Base-by-base conservation (phyloP, 345 rosid species). In the Euclidium syriacum region DNA sequence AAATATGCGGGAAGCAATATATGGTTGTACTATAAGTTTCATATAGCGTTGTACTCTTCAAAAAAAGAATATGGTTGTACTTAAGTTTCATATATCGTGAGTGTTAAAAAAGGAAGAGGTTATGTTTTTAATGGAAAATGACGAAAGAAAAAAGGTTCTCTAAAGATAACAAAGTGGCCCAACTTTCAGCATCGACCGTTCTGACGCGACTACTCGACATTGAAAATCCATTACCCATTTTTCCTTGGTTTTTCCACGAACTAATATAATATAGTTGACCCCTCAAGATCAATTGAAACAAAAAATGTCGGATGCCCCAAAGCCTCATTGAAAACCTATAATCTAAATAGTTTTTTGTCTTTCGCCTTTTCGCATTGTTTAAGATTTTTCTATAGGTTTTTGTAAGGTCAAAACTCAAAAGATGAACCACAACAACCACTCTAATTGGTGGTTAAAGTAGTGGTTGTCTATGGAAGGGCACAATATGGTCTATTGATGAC, bases 121-220 rank as follows among this genome's bases (percentile, higher is more conserved):
- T 44, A 20, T 22, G 8, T 10, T 9, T 52, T 9, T 10, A 14
- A 20, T 39, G 27, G 51, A 64, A 53, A 32, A 43, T 30, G 33
- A 15, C 4, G 43, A 52, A 19, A 39, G 5, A 26, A 6, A 50
- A 34, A 39, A 39, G 46, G 47, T 49, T 12, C 7, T 7, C 30
- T 15, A 52, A 32, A 64, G 42, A 52, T 25, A 5, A 64, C 35
- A 55, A 55, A 43, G 32, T 70, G 76, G 77, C 71, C 71, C 71
- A 54, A 67, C 71, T 70, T 64, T 62, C 47, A 53, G 62, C 14
- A 24, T 52, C 62, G 62, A 41, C 52, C 29, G 19, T 41, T 14
- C 67, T 78, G 77, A 70, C 69, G 86, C 90, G 84, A 81, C 82
- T 79, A 67, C 89, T 75, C 82, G 89, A 77, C 78, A 59, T 34